Evolutionary conservation across 306 rosid species (phyloP), one percentile per base, ranked within the genome.

Genomic region (Abrus pulchellus): DNA sequence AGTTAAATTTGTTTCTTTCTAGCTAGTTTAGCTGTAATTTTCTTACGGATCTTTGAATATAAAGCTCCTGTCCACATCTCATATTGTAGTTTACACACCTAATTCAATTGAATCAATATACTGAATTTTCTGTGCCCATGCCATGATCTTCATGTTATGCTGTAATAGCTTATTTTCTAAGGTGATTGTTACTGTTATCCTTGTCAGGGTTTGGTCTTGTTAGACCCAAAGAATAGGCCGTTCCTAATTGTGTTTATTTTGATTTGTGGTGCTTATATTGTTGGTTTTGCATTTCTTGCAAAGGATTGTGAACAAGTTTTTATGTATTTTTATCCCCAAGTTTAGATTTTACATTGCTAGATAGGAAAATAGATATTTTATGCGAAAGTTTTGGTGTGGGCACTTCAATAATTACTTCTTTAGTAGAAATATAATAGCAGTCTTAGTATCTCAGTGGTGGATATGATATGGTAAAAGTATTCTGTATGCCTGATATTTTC

Each of bases 191-290:
- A 5, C 11, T 29, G 7, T 63, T 61, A 20, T 29, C 68, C 75
- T 71, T 84, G 38, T 64, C 92, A 88, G 92, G 89, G 78, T 47
- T 68, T 68, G 29, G 61, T 38, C 12, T 69, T 68, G 71, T 82
- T 89, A 6, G 91, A 88, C 59, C 84, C 84, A 8, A 89, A 90
- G 90, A 81, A 76, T 62, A 84, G 91, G 82, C 65, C 87, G 9
- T 83, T 81, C 57, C 83, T 93, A 32, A 11, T 84, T 41, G 76
- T 88, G 3, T 14, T 88, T 67, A 82, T 90, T 30, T 80, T 95
- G 72, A 61, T 89, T 72, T 90, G 84, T 9, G 92, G 89, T 68
- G 94, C 88, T 83, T 93, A 86, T 87, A 78, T 93, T 29, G 64
- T 83, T 73, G 89, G 90, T 44, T 68, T 79, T 77, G 85, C 90